Base-by-base conservation (phyloP, 768 basidiomycete species). In the Daedalea quercina region DNA sequence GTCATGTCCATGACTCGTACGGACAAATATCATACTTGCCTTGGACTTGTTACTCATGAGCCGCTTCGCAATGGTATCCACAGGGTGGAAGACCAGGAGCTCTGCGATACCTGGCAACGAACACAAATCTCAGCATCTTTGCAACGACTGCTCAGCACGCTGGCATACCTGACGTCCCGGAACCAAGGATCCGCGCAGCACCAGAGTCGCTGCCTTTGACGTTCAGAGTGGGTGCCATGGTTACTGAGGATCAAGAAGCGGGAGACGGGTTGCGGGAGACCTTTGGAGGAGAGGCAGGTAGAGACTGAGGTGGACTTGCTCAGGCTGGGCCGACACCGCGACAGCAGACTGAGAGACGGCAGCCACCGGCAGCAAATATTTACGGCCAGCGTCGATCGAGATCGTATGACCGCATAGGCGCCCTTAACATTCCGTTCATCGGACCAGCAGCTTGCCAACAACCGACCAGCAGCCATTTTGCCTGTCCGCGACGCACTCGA, bases 1-100 rank as follows among this genome's bases (percentile, higher is more conserved):
- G 28, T 46, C 9, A 22, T 24, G 52, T 31, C 28, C 28, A 11
- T 31, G 28, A n/a, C n/a, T n/a, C n/a, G n/a, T n/a, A n/a, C n/a
- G 28, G 11, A 11, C 6, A 31, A 4, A 4, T 11, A 31, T 31
- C 28, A 40, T 56, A 46, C 60, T 24, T 52, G 84, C 90, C 78
- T 87, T 89, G 56, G 77, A 76, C 75, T 94, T 94, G 81, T 97
- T 96, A 68, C 91, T 94, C 95, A 99, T 99, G 49, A 99, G 70
- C 33, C 95, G 87, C 70, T 99, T 99, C n/a, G 96, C 93, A 51
- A 97, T 85, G 1, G 96, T 99, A 71, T 99, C 94, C 22, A 93
- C 90, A 19, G 94, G 94, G 67, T 96, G 94, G 74, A 97, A 96
- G 19, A 97, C 82, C 60, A 96, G 71, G 50, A 99, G 78, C 75